Percentiles rank a stretch among this genome's conserved stretches.
phyloP scores from a whole-genome alignment of 2,329 filamentous ascomycete species.

The Penicillium janthinellum region DNA sequence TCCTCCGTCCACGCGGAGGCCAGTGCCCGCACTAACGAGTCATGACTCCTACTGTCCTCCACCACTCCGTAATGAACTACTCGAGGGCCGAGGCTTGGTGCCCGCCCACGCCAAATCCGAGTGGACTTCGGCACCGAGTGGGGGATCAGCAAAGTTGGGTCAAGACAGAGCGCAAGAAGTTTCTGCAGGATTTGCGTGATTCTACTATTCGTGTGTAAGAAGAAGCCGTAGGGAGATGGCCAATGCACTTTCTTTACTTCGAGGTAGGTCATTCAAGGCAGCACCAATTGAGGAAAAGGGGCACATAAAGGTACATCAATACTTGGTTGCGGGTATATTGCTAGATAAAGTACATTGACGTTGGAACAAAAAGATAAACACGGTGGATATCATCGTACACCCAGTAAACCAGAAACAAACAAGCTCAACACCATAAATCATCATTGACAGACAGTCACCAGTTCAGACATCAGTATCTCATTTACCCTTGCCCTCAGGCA shows the following conservation, averaged over 20 bases:
- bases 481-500: constrained; percentile 14
- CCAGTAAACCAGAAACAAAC: background rate
- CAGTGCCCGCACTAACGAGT: constrained; percentile 7
- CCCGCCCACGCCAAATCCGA: background rate
- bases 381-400: constrained; percentile 18
- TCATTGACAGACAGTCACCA: constrained; percentile 7
- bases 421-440: background rate
- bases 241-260: background rate
- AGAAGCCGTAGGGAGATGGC: background rate
- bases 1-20: constrained; percentile 6
- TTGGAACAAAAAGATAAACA: constrained; percentile 1
- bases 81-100: no score
- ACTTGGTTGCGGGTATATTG: background rate
- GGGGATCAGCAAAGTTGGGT: constrained; percentile 6
- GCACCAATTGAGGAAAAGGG: background rate
- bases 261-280: background rate
- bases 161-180: background rate
- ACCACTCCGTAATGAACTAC: no score
- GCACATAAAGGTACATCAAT: background rate
- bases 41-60: no score
- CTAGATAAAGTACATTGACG: background rate
- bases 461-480: background rate
- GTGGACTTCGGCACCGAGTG: constrained; percentile 1
- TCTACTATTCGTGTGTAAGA: background rate
- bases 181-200: background rate